These are phyloP conservation scores for Penicillium polonicum DNA, from an alignment of 2,329 filamentous ascomycete species.

Conservation along the genomic window DNA sequence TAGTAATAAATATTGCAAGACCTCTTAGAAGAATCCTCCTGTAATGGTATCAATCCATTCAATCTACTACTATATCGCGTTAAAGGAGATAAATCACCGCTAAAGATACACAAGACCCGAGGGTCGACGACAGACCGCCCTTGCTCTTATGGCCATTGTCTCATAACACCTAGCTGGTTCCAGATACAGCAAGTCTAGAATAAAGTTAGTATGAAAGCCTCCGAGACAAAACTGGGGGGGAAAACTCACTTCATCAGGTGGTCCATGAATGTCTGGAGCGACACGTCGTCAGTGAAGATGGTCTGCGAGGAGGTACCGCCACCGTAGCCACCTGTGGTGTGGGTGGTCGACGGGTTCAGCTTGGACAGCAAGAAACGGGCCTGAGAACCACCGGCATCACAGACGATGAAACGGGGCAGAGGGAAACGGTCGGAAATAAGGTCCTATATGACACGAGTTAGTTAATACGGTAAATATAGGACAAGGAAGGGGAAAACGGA, in stretches of 20 bases:
- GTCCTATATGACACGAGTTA: conserved; percentile 61
- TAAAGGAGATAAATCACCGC: conserved; percentile 36
- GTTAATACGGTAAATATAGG: conserved; percentile 1
- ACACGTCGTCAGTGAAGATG: conserved; percentile 98
- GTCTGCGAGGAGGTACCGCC: conserved; percentile 90
- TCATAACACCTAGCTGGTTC: conserved; percentile 46
- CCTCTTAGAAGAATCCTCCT: not conserved
- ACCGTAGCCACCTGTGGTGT: conserved; percentile 89
- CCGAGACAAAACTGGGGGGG: not conserved
- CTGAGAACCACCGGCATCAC: conserved; percentile 96
- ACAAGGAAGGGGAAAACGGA: conserved; percentile 47
- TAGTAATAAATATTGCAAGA: not conserved
- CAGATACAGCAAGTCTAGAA: conserved; percentile 50
- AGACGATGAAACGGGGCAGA: conserved; percentile 97
- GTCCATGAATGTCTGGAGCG: conserved; percentile 98
- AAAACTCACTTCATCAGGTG: conserved; percentile 91
- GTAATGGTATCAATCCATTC: conserved; percentile 28
- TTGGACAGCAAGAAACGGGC: conserved; percentile 96
- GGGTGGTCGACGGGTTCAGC: conserved; percentile 94
- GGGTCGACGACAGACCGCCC: conserved; percentile 31
- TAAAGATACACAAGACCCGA: conserved; percentile 45
- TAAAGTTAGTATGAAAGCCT: conserved; percentile 27
- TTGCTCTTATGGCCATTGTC: conserved; percentile 35
- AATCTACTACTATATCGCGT: conserved; percentile 35
- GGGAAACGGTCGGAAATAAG: conserved; percentile 97